Conservation (phyloP, 306 rosid genomes). For the Prinsepia uniflora region DNA sequence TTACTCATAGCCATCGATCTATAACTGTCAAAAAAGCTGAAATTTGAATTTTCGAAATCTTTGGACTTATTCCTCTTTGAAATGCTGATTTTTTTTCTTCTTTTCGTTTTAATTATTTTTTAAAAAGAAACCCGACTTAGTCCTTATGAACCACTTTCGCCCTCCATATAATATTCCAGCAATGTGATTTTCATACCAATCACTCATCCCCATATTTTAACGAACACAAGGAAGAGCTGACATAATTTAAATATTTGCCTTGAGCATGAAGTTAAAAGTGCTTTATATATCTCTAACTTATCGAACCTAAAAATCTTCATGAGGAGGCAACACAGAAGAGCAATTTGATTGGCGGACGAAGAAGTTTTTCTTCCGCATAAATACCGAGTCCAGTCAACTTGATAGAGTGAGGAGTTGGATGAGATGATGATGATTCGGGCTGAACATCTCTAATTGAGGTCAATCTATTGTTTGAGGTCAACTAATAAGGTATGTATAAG, state of each 20-base stretch:
- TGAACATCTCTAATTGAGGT: not conserved
- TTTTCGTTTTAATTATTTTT: not conserved
- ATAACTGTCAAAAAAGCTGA: no score
- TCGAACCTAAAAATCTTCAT: not conserved
- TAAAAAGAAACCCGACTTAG: not conserved
- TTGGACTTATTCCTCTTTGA: not conserved
- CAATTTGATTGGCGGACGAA: not conserved
- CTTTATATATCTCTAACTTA: not conserved
- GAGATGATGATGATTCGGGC: not conserved
- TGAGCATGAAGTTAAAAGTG: not conserved
- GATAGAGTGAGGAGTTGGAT: slow-evolving; percentile 1
- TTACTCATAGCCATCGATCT: no score
- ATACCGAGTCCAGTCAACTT: no score
- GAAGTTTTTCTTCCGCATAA: no score
- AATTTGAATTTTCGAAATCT: no score
- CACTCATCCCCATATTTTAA: not conserved
- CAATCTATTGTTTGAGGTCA: not conserved
- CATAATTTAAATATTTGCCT: not conserved
- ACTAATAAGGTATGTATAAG: not conserved
- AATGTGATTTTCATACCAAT: no score
- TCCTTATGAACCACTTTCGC: not conserved
- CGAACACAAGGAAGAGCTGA: no score
- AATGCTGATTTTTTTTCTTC: not conserved
- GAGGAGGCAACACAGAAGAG: no score
- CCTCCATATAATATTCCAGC: not conserved